These are phyloP conservation scores for Fusarium sp. DNA, from an alignment of 2,329 filamentous ascomycete species.

Conservation along the genomic window DNA sequence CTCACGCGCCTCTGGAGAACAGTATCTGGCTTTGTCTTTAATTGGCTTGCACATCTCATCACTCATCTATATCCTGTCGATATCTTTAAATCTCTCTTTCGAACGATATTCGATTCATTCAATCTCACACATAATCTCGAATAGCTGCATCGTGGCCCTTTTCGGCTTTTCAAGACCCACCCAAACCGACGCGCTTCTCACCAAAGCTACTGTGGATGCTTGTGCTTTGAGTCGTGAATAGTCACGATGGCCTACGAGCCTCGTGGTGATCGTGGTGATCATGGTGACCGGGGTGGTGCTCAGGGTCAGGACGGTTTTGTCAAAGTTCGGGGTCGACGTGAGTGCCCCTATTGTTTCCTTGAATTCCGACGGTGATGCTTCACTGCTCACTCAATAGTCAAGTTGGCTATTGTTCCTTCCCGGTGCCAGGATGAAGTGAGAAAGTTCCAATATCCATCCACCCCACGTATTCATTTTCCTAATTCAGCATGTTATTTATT, in stretches of 20 bases:
- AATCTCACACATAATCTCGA: neutral
- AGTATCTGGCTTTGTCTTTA: conserved; percentile 24
- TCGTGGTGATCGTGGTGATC: conserved; percentile 63
- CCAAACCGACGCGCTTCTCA: conserved; percentile 36
- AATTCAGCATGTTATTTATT: neutral
- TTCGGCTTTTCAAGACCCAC: conserved; percentile 23
- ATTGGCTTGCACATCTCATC: conserved; percentile 5
- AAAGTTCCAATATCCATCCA: neutral
- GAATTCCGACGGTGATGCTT: conserved; percentile 4
- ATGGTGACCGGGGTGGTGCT: conserved; percentile 55
- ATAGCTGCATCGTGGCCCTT: conserved; percentile 5
- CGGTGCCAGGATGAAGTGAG: conserved; percentile 27
- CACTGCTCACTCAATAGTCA: neutral
- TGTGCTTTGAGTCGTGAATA: conserved; percentile 35
- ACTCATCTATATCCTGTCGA: neutral
- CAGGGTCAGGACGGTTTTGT: conserved; percentile 59
- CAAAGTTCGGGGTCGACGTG: conserved; percentile 65
- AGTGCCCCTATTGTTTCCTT: conserved; percentile 47
- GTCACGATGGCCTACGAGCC: conserved; percentile 65
- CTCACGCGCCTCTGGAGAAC: conserved; percentile 29
- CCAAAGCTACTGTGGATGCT: conserved; percentile 40
- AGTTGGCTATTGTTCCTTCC: conserved; percentile 4
- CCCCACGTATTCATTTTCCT: neutral
- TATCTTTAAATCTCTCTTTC: neutral
- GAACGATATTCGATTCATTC: neutral